These are phyloP conservation scores for Aspergillus taichungensis DNA, from an alignment of 495 filamentous ascomycete species.

Conservation along the genomic window DNA sequence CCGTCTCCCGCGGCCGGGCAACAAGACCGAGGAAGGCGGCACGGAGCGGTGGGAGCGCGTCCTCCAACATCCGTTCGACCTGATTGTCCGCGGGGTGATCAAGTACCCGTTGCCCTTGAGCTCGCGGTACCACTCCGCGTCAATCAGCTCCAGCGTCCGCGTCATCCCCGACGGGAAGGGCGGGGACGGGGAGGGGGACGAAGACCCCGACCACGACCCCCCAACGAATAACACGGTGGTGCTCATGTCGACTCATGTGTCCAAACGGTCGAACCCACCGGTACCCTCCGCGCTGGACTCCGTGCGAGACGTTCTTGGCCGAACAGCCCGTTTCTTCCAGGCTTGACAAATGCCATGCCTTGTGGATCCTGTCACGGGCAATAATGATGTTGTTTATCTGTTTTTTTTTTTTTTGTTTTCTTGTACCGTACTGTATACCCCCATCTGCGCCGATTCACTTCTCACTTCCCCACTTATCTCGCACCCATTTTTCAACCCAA, in stretches of 20 bases:
- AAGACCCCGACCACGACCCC: constrained; percentile 8
- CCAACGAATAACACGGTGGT: constrained; percentile 22
- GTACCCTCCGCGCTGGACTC: constrained; percentile 4
- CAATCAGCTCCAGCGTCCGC: constrained; percentile 42
- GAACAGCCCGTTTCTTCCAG: constrained; percentile 21
- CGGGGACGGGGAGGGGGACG: constrained; percentile 6
- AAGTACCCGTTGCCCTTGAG: constrained; percentile 84
- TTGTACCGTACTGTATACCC: constrained; percentile 8
- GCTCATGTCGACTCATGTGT: constrained; percentile 6
- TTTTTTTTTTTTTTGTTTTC: constrained; percentile 24
- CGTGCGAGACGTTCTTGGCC: constrained; percentile 5
- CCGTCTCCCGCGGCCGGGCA: constrained; percentile 72
- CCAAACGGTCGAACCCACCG: neutral
- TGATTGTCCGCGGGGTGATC: constrained; percentile 82
- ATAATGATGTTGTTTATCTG: neutral
- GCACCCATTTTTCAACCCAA: too few species aligned
- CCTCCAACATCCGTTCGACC: constrained; percentile 79
- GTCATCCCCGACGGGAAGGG: constrained; percentile 41
- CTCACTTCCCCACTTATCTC: too few species aligned
- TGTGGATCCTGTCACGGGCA: neutral
- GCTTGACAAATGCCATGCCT: constrained; percentile 11
- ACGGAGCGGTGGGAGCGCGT: constrained; percentile 88
- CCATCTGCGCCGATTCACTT: neutral
- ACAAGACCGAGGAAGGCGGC: constrained; percentile 78
- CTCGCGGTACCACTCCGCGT: constrained; percentile 49